phyloP scores from a whole-genome alignment of 2,329 filamentous ascomycete species.

The Claviceps lovelessii region DNA sequence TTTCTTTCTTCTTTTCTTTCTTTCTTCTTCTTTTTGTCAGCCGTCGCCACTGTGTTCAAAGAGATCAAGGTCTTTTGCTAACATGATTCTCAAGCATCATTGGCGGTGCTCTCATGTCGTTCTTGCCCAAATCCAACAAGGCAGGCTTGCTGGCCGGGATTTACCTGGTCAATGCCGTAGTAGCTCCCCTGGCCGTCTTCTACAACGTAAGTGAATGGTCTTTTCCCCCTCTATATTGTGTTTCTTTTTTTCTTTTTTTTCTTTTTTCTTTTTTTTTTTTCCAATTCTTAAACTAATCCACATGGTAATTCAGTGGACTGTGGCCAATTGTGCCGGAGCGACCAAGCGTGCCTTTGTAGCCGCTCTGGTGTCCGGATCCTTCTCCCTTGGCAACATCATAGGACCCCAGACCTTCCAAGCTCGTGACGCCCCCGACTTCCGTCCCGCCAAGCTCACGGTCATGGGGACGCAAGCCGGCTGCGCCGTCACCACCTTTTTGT shows the following conservation, averaged over 20 bases:
- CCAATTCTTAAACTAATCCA: neutral
- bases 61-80: neutral
- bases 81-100: constrained; percentile 20
- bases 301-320: constrained; percentile 23
- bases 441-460: constrained; percentile 39
- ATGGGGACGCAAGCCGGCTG: constrained; percentile 35
- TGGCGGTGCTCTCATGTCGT: constrained; percentile 39
- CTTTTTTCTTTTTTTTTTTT: neutral
- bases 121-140: constrained; percentile 30
- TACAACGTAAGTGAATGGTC: constrained; percentile 24
- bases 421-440: constrained; percentile 35
- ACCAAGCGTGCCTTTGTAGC: constrained; percentile 38
- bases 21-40: too few relatives aligned
- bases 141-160: constrained; percentile 33
- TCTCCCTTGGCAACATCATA: constrained; percentile 41
- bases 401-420: constrained; percentile 42
- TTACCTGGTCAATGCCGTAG: constrained; percentile 36
- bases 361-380: constrained; percentile 33
- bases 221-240: neutral
- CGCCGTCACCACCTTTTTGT: constrained; percentile 24
- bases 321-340: constrained; percentile 36
- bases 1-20: neutral
- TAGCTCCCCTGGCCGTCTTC: constrained; percentile 30
- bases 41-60: too few relatives aligned
- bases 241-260: neutral